A percentile compares a stretch with the other conserved stretches of the same genome.
Conservation (phyloP, 2,329 filamentous ascomycete species). For the Xenosphaeropsis pyriputrescens region DNA sequence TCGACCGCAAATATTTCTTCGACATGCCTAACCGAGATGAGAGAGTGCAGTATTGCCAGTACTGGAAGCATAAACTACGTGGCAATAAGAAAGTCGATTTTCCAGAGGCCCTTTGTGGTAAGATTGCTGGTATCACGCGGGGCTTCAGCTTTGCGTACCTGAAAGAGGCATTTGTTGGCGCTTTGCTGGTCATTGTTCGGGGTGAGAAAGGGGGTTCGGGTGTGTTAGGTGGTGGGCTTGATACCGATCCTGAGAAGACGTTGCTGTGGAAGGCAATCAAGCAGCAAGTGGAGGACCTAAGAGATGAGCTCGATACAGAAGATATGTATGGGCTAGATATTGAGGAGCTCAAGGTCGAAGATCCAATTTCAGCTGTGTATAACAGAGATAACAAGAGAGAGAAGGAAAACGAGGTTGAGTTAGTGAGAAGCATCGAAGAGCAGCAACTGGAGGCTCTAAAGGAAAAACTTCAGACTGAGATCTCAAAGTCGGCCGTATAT, state of each 20-base stretch:
- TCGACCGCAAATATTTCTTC: slow-evolving; percentile 54
- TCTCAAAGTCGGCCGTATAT: too few species aligned
- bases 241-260: slow-evolving; percentile 18
- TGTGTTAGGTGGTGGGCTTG: not conserved
- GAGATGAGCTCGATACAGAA: slow-evolving; percentile 40
- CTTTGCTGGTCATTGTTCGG: slow-evolving; percentile 40
- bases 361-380: too few species aligned
- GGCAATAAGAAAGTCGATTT: slow-evolving; percentile 44
- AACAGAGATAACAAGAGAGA: too few species aligned
- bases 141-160: slow-evolving; percentile 58
- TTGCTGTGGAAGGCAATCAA: slow-evolving; percentile 46
- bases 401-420: too few species aligned
- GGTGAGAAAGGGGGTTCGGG: slow-evolving; percentile 7
- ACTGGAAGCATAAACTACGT: slow-evolving; percentile 43
- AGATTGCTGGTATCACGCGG: slow-evolving; percentile 46
- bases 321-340: too few species aligned
- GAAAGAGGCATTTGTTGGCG: slow-evolving; percentile 54
- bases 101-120: slow-evolving; percentile 37
- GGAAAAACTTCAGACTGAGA: too few species aligned
- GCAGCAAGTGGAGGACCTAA: slow-evolving; percentile 44
- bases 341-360: too few species aligned
- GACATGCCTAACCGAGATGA: slow-evolving; percentile 38
- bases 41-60: slow-evolving; percentile 42
- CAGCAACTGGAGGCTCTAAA: too few species aligned
- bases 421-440: too few species aligned